These are phyloP conservation scores for Aspergillus nanangensis DNA, from an alignment of 495 filamentous ascomycete genomes.

Conservation along the genomic window DNA sequence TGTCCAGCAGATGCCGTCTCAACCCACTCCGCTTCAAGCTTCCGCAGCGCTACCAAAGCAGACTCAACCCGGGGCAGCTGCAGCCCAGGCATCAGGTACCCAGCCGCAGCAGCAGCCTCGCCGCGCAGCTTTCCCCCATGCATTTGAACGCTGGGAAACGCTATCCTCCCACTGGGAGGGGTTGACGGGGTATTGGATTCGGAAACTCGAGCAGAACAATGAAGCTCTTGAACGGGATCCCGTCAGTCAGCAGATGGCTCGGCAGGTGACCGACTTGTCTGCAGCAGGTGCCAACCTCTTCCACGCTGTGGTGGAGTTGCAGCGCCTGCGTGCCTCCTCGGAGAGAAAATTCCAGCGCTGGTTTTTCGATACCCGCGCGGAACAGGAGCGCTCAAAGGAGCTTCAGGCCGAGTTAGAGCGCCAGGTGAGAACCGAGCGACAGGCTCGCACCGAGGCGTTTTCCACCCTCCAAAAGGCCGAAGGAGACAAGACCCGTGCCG, in stretches of 20 bases:
- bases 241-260: conserved; percentile 78
- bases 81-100: no score
- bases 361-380: conserved; percentile 91
- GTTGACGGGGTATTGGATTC: conserved; percentile 95
- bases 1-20: conserved; percentile 4
- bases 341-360: conserved; percentile 98
- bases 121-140: conserved; percentile 75
- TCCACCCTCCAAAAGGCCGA: conserved; percentile 60
- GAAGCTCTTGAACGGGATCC: conserved; percentile 79
- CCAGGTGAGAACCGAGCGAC: conserved; percentile 67
- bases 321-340: conserved; percentile 90
- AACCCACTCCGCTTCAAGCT: conserved; percentile 12
- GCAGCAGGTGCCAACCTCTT: conserved; percentile 96
- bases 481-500: conserved; percentile 59
- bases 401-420: conserved; percentile 75
- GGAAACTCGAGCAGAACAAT: conserved; percentile 81
- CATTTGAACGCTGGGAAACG: conserved; percentile 95
- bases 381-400: conserved; percentile 82
- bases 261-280: conserved; percentile 92
- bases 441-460: conserved; percentile 59
- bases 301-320: conserved; percentile 94
- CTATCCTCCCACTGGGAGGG: conserved; percentile 98
- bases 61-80: conserved; percentile 5
- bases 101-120: conserved; percentile 20
- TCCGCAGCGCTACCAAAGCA: conserved; percentile 12